Base-by-base conservation (phyloP, 495 filamentous ascomycete genomes). In the Zalerion maritima region DNA sequence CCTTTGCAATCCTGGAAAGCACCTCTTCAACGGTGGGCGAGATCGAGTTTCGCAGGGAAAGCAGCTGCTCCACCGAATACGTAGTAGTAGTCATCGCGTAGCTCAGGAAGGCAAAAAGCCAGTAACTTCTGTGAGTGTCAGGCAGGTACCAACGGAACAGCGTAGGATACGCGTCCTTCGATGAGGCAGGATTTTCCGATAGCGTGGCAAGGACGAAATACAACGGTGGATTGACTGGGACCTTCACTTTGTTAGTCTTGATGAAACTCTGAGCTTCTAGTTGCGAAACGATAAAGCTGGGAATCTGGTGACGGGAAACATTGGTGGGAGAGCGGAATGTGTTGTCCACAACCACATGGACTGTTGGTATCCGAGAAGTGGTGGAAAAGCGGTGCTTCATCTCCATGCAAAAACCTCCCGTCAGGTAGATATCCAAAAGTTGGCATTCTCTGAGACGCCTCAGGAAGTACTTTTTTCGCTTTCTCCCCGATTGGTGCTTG, bases 31-130 rank as follows among this genome's bases (percentile, higher is more conserved):
- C n/a, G n/a, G n/a, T n/a, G n/a, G n/a, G n/a, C n/a, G n/a, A n/a
- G n/a, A n/a, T 19, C 3, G 21, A 25, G 6, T 34, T 27, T 18
- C 50, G 45, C 20, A 61, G 44, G 23, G 27, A 21, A 5, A 59
- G 26, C 2, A 63, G 56, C 50, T 63, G 54, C 4, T 36, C 29
- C 12, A 55, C 28, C 11, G 34, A 50, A 24, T 63, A 63, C 0
- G 28, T 46, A 1, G 45, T 42, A 8, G 43, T 34, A 23, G 45
- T 38, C 57, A 63, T 61, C 13, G 22, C 34, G 35, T 23, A n/a
- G 6, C 25, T 22, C 24, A 57, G 20, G 19, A 32, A 46, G 8
- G 46, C 54, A 29, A 51, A 57, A 22, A 58, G 6, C 27, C 33
- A 43, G 42, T 54, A 53, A 5, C 40, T 40, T 6, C 51, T 49